A percentile compares a stretch with the other conserved stretches of the same genome.
Conservation (phyloP, 768 basidiomycete species). For the Leccinum pellstonianum region DNA sequence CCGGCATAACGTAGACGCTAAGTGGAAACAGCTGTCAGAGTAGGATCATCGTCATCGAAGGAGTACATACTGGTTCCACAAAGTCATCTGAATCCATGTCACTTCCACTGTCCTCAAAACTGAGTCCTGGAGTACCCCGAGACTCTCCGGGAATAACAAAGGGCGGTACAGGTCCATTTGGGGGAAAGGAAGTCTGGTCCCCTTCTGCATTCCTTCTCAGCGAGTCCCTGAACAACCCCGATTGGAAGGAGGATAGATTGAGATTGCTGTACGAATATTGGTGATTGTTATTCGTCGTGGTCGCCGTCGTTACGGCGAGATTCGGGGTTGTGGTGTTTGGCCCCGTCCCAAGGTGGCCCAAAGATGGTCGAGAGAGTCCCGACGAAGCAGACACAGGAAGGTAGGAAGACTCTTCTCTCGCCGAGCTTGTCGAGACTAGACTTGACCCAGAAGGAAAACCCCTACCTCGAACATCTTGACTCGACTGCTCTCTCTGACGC, state of each 20-base stretch:
- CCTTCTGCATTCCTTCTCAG: conserved; percentile 28
- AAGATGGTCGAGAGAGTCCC: conserved; percentile 3
- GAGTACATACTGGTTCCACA: conserved; percentile 11
- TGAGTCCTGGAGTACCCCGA: conserved; percentile 12
- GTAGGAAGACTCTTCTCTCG: conserved; percentile 19
- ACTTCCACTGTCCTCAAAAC: conserved; percentile 27
- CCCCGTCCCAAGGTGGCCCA: conserved; percentile 10
- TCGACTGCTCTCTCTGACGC: conserved; percentile 17
- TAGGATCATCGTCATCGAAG: background rate
- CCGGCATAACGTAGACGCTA: conserved; percentile 18
- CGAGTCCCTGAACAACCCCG: conserved; percentile 34
- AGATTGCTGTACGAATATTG: conserved; percentile 31
- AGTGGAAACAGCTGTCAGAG: conserved; percentile 6
- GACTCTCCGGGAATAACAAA: conserved; percentile 10
- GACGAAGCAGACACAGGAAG: background rate
- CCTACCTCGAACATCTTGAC: conserved; percentile 18
- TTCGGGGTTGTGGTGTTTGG: conserved; percentile 1
- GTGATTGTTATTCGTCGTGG: conserved; percentile 13
- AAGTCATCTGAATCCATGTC: conserved; percentile 29
- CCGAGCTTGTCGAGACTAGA: conserved; percentile 15
- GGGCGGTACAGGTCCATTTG: conserved; percentile 7
- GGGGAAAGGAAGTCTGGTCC: conserved; percentile 18
- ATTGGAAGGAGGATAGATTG: conserved; percentile 33
- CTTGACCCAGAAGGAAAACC: conserved; percentile 12
- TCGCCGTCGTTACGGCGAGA: background rate